Base-by-base conservation (phyloP, 805 yeast species). In the Saturnispora diversa region DNA sequence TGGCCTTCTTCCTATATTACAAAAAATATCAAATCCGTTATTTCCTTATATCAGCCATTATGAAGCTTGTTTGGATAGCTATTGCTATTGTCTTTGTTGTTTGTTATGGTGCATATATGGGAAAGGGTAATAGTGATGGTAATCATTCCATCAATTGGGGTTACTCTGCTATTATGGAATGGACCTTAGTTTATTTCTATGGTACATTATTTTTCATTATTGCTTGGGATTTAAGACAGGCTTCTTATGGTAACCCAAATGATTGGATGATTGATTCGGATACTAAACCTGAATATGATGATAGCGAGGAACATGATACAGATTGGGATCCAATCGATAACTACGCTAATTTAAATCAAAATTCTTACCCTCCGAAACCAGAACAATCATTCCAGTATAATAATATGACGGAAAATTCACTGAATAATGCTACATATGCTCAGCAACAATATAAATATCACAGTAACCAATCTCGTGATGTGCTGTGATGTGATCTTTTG, bases 151-250 rank as follows among this genome's bases (percentile, higher is more conserved):
- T 62, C 6, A 53, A 62, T 28, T 65, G 70, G 47, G 72, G 71
- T 3, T 64, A 70, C 24, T 69, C 78, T 30, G 87, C 87, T 0
- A 64, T 69, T 16, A 75, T 82, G 55, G 97, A 90, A 61, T 90
- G 97, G 97, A 55, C 78, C 3, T 60, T 88, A 31, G 78, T 90
- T n/a, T 88, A 79, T 60, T 79, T 84, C 77, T 88, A 83, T 55
- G 92, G 94, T 3, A 51, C 80, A 25, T 66, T 83, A 45, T 72
- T 80, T 48, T 54, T 80, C 4, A 62, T 79, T 42, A 68, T 88
- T 58, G 64, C 82, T 2, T 68, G 74, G 44, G 97, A 90, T 56
- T 68, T 87, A 35, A 65, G 52, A 28, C 39, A 47, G 16, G 44
- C 44, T 20, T 46, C 45, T 16, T 45, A 44, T 22, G 51, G 51